Percentiles rank a stretch among this genome's conserved stretches.
phyloP scores from a whole-genome alignment of 179 eudicot genomes.

The Beta macrorhiza region DNA sequence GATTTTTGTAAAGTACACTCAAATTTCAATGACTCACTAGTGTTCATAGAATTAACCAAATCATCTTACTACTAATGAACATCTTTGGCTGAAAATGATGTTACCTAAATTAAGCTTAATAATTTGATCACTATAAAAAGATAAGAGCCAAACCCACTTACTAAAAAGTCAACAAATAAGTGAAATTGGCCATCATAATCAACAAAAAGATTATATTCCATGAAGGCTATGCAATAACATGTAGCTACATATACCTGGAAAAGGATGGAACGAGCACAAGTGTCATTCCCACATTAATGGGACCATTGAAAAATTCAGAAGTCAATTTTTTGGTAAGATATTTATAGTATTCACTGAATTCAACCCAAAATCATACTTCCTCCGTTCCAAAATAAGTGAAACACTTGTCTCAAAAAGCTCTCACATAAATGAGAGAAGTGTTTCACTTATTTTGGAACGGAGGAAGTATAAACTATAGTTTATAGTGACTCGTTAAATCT shows the following conservation, averaged over 20 bases:
- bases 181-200: conserved; percentile 3
- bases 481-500: neutral
- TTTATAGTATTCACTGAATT: neutral
- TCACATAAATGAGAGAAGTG: too few species aligned
- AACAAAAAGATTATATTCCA: conserved; percentile 17
- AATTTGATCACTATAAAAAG: neutral
- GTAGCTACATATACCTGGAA: conserved; percentile 20
- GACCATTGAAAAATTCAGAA: conserved; percentile 1
- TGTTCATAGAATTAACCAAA: neutral
- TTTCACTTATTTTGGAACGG: too few species aligned
- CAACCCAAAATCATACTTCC: conserved; percentile 2
- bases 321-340: neutral
- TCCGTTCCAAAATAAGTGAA: too few species aligned
- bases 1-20: neutral
- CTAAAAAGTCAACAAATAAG: conserved; percentile 10
- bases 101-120: neutral
- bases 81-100: conserved; percentile 4
- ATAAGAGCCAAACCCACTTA: conserved; percentile 24
- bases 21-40: neutral
- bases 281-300: conserved; percentile 11
- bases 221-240: neutral
- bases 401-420: too few species aligned
- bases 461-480: neutral
- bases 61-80: neutral
- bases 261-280: neutral